Base-by-base conservation (phyloP, 1,284 basidiomycete species). In the Tilletia horrida region DNA sequence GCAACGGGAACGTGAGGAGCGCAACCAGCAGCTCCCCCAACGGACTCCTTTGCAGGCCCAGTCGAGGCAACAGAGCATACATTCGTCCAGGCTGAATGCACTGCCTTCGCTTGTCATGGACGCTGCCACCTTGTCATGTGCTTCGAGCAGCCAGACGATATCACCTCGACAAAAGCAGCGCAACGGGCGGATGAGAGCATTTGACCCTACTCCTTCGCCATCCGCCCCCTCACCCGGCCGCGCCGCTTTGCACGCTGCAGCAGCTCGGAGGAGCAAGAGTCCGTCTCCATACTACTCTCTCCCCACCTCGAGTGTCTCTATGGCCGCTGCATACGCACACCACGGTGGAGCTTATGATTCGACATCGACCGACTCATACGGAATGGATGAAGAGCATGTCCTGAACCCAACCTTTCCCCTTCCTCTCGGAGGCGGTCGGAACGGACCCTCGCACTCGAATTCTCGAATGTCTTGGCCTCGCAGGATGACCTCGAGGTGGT, bases 201-300 rank as follows among this genome's bases (percentile, higher is more conserved):
- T 59, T 16, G 55, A 59, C 13, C 14, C 29, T 31, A 59, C 55
- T 25, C 55, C 55, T 21, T 29, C 55, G 14, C 55, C 55, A 3
- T 59, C 55, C 16, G 27, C 55, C 3, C 55, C 55, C 6, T 27
- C 55, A 3, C 23, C n/a, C 23, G 6, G 23, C 18, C 47, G 47
- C 8, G 47, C 47, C 7, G 23, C 47, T 14, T 25, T 48, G 47
- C 47, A 48, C 47, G 27, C 52, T n/a, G 52, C 27, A 23, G 52
- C n/a, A 18, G 52, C 4, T 16, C n/a, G 52, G 2, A 57, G 52
- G 52, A 57, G 52, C 52, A 57, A 57, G 52, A 57, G 52, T 57
- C 52, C 52, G 21, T 57, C 27, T 11, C 55, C 55, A 27, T 59
- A 31, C 31, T 35, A 40, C 55, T 4, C 55, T 16, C 27, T 31